Evolutionary conservation across 495 filamentous ascomycete species (phyloP).

Genomic region (Podospora appendiculata): DNA sequence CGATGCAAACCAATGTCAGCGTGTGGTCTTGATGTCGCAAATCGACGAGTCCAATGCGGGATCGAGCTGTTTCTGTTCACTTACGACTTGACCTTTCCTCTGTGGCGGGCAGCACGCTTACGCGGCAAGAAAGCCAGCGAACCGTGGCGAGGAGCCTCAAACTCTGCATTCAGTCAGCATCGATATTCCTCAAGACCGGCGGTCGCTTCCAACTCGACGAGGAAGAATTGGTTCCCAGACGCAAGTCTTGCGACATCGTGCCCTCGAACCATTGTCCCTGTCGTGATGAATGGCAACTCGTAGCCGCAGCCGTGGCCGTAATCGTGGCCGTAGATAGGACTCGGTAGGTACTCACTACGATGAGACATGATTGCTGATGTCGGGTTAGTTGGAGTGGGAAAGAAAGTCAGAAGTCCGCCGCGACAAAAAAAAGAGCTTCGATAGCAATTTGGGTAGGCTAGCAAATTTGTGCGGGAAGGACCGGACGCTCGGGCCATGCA

Average conservation of each 20-base stretch:
- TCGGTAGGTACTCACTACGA: slow-evolving; percentile 22
- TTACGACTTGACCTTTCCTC: slow-evolving; percentile 98
- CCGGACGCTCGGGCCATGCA: slow-evolving; percentile 16
- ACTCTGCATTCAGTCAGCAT: slow-evolving; percentile 54
- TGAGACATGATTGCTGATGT: slow-evolving; percentile 31
- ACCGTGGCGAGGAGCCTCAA: slow-evolving; percentile 92
- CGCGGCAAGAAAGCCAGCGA: slow-evolving; percentile 94
- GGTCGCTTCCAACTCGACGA: neutral
- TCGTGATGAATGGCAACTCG: too few species aligned
- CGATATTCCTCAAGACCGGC: neutral
- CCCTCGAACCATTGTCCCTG: too few species aligned
- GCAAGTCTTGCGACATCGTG: neutral
- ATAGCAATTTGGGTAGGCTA: slow-evolving; percentile 11
- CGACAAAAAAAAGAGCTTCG: slow-evolving; percentile 7
- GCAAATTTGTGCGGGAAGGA: slow-evolving; percentile 24
- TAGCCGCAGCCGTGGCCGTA: neutral
- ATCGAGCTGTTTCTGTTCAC: slow-evolving; percentile 19
- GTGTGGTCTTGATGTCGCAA: neutral
- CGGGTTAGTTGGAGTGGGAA: slow-evolving; percentile 17
- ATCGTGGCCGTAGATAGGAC: slow-evolving; percentile 3
- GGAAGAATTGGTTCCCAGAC: neutral
- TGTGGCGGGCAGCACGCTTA: slow-evolving; percentile 93
- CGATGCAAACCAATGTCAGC: slow-evolving; percentile 19
- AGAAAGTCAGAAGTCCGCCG: slow-evolving; percentile 15
- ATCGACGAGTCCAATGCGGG: neutral